phyloP scores from a whole-genome alignment of 1,284 basidiomycete species.

The Flammula alnicola region DNA sequence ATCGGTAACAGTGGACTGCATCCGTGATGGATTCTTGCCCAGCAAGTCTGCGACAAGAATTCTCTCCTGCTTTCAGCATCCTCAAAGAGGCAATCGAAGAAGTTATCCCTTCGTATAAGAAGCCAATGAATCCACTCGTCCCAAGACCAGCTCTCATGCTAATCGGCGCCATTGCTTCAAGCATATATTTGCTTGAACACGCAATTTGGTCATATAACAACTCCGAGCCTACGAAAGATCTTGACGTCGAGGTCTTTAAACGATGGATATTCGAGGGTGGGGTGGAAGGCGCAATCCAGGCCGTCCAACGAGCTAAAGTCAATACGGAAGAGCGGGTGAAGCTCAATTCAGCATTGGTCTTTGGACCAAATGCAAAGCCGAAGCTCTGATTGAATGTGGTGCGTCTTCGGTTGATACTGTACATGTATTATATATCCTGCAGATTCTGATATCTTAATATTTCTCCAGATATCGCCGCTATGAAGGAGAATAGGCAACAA shows the following conservation, averaged over 20 bases:
- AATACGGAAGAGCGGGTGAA: slow-evolving; percentile 33
- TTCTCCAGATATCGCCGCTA: slow-evolving; percentile 5
- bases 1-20: slow-evolving; percentile 56
- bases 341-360: slow-evolving; percentile 44
- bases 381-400: slow-evolving; percentile 10
- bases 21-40: slow-evolving; percentile 48
- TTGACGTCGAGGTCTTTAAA: slow-evolving; percentile 57
- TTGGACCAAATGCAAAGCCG: slow-evolving; percentile 30
- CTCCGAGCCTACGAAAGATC: slow-evolving; percentile 34
- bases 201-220: slow-evolving; percentile 56
- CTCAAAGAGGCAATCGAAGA: slow-evolving; percentile 43
- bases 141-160: slow-evolving; percentile 61
- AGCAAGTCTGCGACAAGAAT: slow-evolving; percentile 27
- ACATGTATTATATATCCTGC: neutral
- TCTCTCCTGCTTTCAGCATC: slow-evolving; percentile 33
- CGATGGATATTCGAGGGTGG: slow-evolving; percentile 65
- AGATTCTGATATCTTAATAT: neutral
- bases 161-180: slow-evolving; percentile 55
- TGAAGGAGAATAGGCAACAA: slow-evolving; percentile 51
- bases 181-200: slow-evolving; percentile 66
- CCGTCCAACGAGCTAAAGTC: slow-evolving; percentile 42
- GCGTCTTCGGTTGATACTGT: neutral
- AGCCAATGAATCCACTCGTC: slow-evolving; percentile 48
- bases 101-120: slow-evolving; percentile 40
- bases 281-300: slow-evolving; percentile 41